Percentiles rank a stretch among this genome's conserved stretches.
Conservation (phyloP, 305 asterid genomes). For the Coffea humblotiana region DNA sequence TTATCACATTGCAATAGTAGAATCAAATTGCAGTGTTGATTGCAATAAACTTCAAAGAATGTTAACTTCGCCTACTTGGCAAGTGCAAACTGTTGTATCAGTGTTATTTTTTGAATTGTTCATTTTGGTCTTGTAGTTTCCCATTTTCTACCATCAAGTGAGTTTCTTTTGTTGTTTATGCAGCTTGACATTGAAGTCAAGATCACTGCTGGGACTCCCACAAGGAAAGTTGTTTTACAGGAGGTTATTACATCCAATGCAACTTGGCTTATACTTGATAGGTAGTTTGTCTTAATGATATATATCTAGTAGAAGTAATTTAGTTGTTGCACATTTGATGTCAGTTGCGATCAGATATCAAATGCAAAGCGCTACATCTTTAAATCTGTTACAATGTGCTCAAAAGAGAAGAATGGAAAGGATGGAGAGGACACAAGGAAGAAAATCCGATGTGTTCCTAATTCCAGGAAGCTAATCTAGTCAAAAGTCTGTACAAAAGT, state of each 20-base stretch:
- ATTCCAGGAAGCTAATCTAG: not conserved
- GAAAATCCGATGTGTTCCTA: not conserved
- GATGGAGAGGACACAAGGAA: not conserved
- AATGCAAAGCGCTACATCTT: not conserved
- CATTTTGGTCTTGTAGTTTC: not conserved
- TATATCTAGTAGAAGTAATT: not conserved
- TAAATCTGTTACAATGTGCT: not conserved
- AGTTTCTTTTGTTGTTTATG: constrained; percentile 13
- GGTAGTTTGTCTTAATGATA: constrained; percentile 40
- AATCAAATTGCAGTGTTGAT: not conserved
- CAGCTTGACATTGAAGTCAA: constrained; percentile 82
- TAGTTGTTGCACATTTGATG: not conserved
- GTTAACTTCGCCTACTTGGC: not conserved
- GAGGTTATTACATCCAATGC: constrained; percentile 53
- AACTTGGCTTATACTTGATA: constrained; percentile 69
- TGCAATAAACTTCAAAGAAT: not conserved
- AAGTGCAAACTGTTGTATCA: not conserved
- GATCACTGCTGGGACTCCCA: constrained; percentile 72
- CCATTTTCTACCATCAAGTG: constrained; percentile 6
- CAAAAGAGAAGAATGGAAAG: not conserved
- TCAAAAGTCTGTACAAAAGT: not conserved
- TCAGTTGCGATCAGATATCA: not conserved
- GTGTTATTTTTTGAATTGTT: not conserved
- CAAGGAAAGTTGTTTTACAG: constrained; percentile 56
- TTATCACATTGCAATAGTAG: not conserved